Percentiles rank a stretch among this genome's conserved stretches.
These are phyloP conservation scores for Exophiala alcalophila DNA, from an alignment of 2,329 filamentous ascomycete species.

Conservation along the genomic window DNA sequence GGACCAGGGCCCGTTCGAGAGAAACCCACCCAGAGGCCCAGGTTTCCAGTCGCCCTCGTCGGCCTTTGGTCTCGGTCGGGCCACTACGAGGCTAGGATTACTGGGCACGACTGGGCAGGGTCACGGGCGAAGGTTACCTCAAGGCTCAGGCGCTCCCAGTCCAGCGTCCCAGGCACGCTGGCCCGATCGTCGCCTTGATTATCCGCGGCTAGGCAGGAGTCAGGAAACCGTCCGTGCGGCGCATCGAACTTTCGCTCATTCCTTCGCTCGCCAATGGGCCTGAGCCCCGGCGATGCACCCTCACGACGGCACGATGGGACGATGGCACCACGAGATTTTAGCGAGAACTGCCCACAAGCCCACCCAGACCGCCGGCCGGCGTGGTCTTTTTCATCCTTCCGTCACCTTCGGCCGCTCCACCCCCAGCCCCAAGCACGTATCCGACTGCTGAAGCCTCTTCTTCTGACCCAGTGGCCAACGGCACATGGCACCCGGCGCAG, in stretches of 20 bases:
- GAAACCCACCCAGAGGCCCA: too few species aligned
- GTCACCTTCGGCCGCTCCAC: conserved; percentile 15
- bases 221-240: background rate
- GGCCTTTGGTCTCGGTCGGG: too few species aligned
- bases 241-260: conserved; percentile 18
- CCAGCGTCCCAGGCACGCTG: conserved; percentile 15
- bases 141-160: background rate
- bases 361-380: conserved; percentile 2
- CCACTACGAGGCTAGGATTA: too few species aligned
- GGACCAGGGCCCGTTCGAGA: conserved; percentile 1
- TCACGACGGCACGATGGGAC: conserved; percentile 13
- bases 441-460: conserved; percentile 7
- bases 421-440: conserved; percentile 10
- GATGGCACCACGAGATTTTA: conserved; percentile 19
- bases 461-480: conserved; percentile 16
- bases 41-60: too few species aligned
- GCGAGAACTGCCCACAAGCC: conserved; percentile 17
- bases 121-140: background rate
- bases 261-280: conserved; percentile 17
- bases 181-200: conserved; percentile 16
- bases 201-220: conserved; percentile 10
- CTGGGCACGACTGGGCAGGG: background rate
- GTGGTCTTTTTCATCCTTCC: conserved; percentile 10
- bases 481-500: too few species aligned
- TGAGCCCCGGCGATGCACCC: too few species aligned